Percentiles rank a stretch among this genome's conserved stretches.
These are phyloP conservation scores for Vitis hybrid DNA, from an alignment of 177 flowering plant species.

Conservation along the genomic window DNA sequence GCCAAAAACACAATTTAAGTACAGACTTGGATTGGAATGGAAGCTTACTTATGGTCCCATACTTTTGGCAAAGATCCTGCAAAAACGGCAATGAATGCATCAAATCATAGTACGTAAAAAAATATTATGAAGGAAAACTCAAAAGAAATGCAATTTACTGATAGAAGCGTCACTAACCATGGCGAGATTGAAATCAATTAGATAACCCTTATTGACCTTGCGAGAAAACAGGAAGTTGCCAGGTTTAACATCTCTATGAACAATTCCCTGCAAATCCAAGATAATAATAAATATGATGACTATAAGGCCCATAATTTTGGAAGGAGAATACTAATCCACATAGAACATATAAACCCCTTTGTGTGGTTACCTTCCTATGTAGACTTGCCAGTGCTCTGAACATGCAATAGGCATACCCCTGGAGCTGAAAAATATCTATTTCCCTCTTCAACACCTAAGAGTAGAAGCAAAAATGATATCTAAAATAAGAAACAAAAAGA, in stretches of 20 bases:
- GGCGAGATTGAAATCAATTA: constrained; percentile 96
- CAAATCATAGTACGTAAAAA: background rate
- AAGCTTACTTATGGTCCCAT: constrained; percentile 47
- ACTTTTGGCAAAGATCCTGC: constrained; percentile 70
- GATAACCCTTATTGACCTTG: constrained; percentile 69
- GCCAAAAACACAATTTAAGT: background rate
- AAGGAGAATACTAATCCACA: background rate
- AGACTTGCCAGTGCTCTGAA: constrained; percentile 86
- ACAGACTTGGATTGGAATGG: background rate
- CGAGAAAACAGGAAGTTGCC: constrained; percentile 93
- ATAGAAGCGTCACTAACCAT: constrained; percentile 53
- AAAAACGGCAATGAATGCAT: background rate
- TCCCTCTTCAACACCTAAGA: constrained; percentile 74
- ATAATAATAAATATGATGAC: background rate
- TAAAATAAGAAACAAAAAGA: constrained; percentile 1
- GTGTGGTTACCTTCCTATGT: constrained; percentile 72
- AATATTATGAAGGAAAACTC: constrained; percentile 6
- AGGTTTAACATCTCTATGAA: constrained; percentile 97
- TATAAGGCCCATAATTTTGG: background rate
- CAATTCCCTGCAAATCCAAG: constrained; percentile 60
- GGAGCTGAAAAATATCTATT: constrained; percentile 68
- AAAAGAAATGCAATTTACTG: background rate
- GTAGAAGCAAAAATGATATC: constrained; percentile 6
- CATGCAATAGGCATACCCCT: constrained; percentile 95
- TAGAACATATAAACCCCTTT: background rate